Conservation (phyloP, 768 basidiomycete species). For the Rhizopogon sp. region DNA sequence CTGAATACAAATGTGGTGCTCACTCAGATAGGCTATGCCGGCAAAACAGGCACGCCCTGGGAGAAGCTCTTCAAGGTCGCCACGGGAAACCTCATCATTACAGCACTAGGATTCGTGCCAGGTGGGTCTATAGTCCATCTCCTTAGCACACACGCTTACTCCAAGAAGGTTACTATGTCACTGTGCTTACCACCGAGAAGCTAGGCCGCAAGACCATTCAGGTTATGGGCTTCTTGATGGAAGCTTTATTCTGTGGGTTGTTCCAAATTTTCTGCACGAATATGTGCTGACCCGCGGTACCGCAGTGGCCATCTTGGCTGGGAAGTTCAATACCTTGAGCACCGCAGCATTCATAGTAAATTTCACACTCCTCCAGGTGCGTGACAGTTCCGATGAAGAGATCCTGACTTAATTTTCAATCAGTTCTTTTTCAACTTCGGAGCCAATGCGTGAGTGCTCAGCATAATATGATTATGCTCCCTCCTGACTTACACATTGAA, state of each 20-base stretch:
- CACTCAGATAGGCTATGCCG: constrained; percentile 64
- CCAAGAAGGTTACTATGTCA: constrained; percentile 57
- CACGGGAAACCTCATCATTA: constrained; percentile 67
- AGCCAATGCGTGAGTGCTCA: constrained; percentile 50
- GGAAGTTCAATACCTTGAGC: constrained; percentile 51
- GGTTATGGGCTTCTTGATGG: constrained; percentile 65
- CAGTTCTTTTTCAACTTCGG: constrained; percentile 84
- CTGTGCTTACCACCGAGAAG: constrained; percentile 65
- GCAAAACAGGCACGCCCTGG: constrained; percentile 52
- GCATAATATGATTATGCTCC: background rate
- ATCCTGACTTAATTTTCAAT: background rate
- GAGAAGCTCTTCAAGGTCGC: constrained; percentile 62
- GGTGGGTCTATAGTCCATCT: constrained; percentile 30
- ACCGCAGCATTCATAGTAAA: constrained; percentile 62
- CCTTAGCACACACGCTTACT: background rate
- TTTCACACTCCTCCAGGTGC: constrained; percentile 63
- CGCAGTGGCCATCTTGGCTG: constrained; percentile 65
- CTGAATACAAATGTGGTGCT: constrained; percentile 77
- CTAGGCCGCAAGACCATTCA: constrained; percentile 75
- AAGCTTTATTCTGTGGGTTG: constrained; percentile 58
- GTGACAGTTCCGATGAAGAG: background rate
- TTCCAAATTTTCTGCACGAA: constrained; percentile 3
- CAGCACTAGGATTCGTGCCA: constrained; percentile 72
- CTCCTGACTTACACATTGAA: background rate
- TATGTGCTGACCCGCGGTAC: background rate